Conservation (phyloP, 257 asterid genomes). For the Gynochthodes officinalis region DNA sequence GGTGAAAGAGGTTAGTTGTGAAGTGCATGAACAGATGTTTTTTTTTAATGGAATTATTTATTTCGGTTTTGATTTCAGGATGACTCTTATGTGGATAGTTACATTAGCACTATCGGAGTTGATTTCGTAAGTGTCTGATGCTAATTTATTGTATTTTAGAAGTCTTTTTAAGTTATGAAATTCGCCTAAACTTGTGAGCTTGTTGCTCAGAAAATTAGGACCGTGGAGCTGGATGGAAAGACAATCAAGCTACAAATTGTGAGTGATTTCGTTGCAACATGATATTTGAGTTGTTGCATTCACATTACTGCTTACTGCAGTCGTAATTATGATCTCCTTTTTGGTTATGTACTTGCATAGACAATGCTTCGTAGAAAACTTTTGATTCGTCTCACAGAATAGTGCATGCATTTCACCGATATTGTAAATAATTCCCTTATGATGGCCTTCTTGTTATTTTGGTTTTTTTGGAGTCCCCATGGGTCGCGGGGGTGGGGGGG, state of each 20-base stretch:
- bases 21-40: background rate
- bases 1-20: slow-evolving; percentile 8
- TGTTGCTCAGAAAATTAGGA: slow-evolving; percentile 81
- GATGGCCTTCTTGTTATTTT: no score
- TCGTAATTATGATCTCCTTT: background rate
- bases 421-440: background rate
- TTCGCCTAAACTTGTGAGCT: background rate
- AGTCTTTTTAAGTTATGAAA: background rate
- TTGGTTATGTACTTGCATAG: background rate
- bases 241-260: slow-evolving; percentile 96
- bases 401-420: no score
- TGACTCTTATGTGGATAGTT: slow-evolving; percentile 97
- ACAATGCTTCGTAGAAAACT: background rate
- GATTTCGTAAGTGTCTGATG: slow-evolving; percentile 64
- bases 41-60: background rate
- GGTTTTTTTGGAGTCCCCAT: no score
- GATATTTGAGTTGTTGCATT: background rate
- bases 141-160: background rate
- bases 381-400: background rate
- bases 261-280: slow-evolving; percentile 31
- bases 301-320: background rate
- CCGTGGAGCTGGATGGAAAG: slow-evolving; percentile 91
- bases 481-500: no score
- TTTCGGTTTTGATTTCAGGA: slow-evolving; percentile 58
- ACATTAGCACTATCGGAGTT: slow-evolving; percentile 98